Conservation (phyloP, 1,284 basidiomycete species). For the Sporisorium exsertum region DNA sequence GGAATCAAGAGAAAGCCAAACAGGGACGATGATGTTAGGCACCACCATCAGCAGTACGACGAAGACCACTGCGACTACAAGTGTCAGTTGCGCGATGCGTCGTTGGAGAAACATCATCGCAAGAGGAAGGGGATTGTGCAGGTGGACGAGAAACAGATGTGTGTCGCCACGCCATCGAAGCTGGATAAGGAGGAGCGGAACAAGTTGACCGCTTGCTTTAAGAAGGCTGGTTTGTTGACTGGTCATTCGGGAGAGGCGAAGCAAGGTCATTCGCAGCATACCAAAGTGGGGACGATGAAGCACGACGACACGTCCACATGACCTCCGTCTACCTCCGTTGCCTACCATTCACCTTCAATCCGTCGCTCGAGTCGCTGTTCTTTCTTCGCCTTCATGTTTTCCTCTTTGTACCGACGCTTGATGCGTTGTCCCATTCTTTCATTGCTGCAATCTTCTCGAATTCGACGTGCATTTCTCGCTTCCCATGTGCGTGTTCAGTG, state of each 20-base stretch:
- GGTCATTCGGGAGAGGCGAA: background rate
- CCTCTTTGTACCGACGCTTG: conserved; percentile 16
- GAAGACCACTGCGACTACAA: conserved; percentile 51
- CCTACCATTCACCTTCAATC: too few relatives aligned
- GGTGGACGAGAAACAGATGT: conserved; percentile 33
- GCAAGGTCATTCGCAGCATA: background rate
- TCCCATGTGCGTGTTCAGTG: conserved; percentile 11
- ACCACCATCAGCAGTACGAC: conserved; percentile 32
- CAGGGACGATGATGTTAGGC: conserved; percentile 17
- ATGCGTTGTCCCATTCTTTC: conserved; percentile 8
- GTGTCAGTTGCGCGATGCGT: conserved; percentile 33
- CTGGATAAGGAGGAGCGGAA: conserved; percentile 31
- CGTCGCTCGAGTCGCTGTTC: too few relatives aligned
- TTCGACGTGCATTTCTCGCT: background rate
- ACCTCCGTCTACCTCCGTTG: too few relatives aligned
- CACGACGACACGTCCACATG: background rate
- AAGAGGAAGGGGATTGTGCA: conserved; percentile 36
- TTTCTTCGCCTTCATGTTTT: background rate
- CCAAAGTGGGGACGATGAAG: background rate
- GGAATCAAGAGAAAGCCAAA: background rate
- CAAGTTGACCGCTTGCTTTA: conserved; percentile 29
- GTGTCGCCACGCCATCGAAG: conserved; percentile 34
- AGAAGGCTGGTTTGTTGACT: conserved; percentile 19
- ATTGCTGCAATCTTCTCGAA: conserved; percentile 3
- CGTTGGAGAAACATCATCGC: conserved; percentile 42